A percentile compares a stretch with the other conserved stretches of the same genome.
These are phyloP conservation scores for Neurospora crassa DNA, from an alignment of 2,329 filamentous ascomycete genomes.

Conservation along the genomic window DNA sequence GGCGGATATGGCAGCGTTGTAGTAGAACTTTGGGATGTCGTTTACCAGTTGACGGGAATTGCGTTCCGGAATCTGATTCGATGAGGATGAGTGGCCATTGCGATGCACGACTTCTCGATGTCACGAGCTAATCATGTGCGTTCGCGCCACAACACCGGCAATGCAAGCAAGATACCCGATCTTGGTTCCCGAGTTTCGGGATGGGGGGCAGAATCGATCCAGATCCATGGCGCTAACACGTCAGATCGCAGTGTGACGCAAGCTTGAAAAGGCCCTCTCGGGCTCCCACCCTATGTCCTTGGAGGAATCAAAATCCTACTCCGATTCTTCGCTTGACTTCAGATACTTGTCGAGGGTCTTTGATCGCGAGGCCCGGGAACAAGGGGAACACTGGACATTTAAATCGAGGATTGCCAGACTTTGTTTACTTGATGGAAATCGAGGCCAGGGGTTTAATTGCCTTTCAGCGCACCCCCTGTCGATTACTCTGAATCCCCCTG, in stretches of 20 bases:
- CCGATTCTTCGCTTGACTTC: neutral
- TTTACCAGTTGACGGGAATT: neutral
- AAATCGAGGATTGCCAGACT: neutral
- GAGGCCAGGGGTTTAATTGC: neutral
- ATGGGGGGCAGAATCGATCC: neutral
- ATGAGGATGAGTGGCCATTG: neutral
- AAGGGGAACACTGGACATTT: neutral
- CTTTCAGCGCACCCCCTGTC: neutral
- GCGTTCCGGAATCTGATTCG: neutral
- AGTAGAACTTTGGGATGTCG: neutral
- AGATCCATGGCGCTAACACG: neutral
- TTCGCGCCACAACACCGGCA: neutral
- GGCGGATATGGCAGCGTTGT: neutral
- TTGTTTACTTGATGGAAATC: neutral
- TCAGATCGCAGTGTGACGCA: neutral
- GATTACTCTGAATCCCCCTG: neutral
- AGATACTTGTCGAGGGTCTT: neutral
- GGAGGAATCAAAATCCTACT: neutral
- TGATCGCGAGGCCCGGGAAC: neutral
- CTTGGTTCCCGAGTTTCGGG: neutral
- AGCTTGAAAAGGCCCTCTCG: neutral
- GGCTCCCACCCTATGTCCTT: neutral
- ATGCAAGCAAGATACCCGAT: neutral
- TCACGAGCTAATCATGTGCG: neutral
- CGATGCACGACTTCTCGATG: neutral